A percentile compares a stretch with the other conserved stretches of the same genome.
Conservation (phyloP, 352 stramenopile genomes). For the Globisporangium abappressorium region DNA sequence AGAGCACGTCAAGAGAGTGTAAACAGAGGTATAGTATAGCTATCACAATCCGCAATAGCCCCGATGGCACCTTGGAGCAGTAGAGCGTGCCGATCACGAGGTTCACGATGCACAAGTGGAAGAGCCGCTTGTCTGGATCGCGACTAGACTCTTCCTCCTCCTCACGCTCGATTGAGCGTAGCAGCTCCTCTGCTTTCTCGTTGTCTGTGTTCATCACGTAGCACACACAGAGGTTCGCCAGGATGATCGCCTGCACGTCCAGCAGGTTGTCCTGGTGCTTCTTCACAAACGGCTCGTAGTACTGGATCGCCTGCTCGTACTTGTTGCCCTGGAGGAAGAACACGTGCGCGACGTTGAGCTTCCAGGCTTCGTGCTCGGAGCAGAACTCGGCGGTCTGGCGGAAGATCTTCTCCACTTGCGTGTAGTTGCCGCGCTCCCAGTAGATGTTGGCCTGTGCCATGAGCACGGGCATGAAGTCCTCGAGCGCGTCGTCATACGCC, state of each 20-base stretch:
- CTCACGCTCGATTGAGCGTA: constrained; percentile 94
- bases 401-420: constrained; percentile 96
- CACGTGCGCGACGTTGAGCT: constrained; percentile 95
- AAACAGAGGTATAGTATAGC: no score
- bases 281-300: constrained; percentile 96
- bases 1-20: no score
- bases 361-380: constrained; percentile 93
- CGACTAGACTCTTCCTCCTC: constrained; percentile 88
- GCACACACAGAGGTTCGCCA: constrained; percentile 97
- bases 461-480: constrained; percentile 95
- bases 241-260: constrained; percentile 93
- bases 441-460: constrained; percentile 96
- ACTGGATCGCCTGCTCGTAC: constrained; percentile 87
- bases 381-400: constrained; percentile 94
- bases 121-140: constrained; percentile 88
- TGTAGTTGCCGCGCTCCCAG: constrained; percentile 96
- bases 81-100: constrained; percentile 97
- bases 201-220: constrained; percentile 98
- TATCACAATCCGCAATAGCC: no score
- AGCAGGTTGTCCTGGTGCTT: constrained; percentile 90
- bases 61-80: constrained; percentile 83
- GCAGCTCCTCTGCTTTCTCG: constrained; percentile 94
- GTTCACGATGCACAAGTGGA: constrained; percentile 98
- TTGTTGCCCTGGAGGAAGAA: constrained; percentile 95
- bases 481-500: constrained; percentile 93